Evolutionary conservation across 1,284 basidiomycete genomes (phyloP), one percentile per base, ranked within the genome.

Genomic region (Gastroboletus turbinatus): DNA sequence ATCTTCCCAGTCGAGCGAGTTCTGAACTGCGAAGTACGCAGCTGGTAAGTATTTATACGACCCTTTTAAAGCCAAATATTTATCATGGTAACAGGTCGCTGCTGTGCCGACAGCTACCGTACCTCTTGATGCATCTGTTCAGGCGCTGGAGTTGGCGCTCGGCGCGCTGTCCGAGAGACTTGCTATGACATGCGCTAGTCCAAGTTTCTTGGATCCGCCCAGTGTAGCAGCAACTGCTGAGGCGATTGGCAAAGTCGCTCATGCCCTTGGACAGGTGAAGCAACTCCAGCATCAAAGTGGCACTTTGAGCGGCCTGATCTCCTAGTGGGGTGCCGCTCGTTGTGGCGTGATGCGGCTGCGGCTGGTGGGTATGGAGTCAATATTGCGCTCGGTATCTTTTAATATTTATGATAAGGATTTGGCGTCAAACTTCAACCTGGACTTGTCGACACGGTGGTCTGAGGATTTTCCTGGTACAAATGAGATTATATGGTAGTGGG

Each of bases 221-320:
- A 73, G 78, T 17, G 80, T 92, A 50, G 80, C 78, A 27, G 73
- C 76, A 46, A 83, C 82, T 5, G 87, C 88, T n/a, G 87, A 90
- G 58, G 82, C 87, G 2, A 87, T 92, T 45, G 70, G 74, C 45
- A 88, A 84, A 66, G 82, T 87, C 14, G 78, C 82, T 3, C 78
- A 82, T 60, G 87, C 88, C 11, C 72, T 91, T 54, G 71, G 73
- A 8, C 78, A 85, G 55, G 79, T 88, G 50, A 82, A 78, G 57
- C 77, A 84, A 58, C 71, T 90, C 49, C 81, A 83, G 58, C 70
- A 72, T 69, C 73, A 68, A 46, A 50, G 47, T 25, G 21, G 49
- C 27, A 23, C 29, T 43, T 46, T 52, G 33, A 43, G 46, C 36
- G 55, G 60, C 33, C 45, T 64, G 55, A 56, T 60, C 42, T 53